Evolutionary conservation across 441 rosid species (phyloP).

Genomic region (Eruca vesicaria): DNA sequence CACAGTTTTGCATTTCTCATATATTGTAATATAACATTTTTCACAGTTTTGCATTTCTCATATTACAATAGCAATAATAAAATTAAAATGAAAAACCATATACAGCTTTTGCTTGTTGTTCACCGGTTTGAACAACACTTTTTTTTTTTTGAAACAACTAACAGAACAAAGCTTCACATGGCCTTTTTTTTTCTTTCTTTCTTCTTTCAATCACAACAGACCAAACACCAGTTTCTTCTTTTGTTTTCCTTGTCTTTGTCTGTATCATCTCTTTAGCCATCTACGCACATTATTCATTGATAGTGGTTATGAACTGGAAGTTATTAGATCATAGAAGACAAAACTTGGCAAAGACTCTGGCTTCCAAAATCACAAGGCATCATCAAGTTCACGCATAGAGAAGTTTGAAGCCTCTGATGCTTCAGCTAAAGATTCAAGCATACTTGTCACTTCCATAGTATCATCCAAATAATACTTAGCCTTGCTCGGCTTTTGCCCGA

Average conservation of each 20-base stretch:
- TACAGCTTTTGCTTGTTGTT: constrained; percentile 13
- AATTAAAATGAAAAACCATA: background rate
- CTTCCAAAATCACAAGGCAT: constrained; percentile 22
- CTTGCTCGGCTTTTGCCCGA: constrained; percentile 96
- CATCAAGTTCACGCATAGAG: constrained; percentile 35
- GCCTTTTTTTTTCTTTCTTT: constrained; percentile 6
- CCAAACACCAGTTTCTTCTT: too few relatives aligned
- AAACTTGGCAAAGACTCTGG: constrained; percentile 32
- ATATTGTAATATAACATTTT: too few relatives aligned
- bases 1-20: too few relatives aligned
- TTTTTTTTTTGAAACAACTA: too few relatives aligned
- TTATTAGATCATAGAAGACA: constrained; percentile 15
- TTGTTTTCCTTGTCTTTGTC: too few relatives aligned
- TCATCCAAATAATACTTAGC: constrained; percentile 93
- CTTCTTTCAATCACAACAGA: constrained; percentile 7
- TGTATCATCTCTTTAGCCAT: too few relatives aligned
- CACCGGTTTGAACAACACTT: too few relatives aligned
- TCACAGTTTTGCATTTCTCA: constrained; percentile 2
- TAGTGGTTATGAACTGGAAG: background rate
- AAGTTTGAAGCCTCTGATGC: constrained; percentile 33
- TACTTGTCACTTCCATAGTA: constrained; percentile 38
- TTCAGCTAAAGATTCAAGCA: constrained; percentile 42
- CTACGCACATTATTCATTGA: too few relatives aligned
- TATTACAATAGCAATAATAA: constrained; percentile 11
- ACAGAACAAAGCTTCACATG: constrained; percentile 16